Percentiles rank a stretch among this genome's conserved stretches.
These are phyloP conservation scores for Ceratobasidium sp. DNA, from an alignment of 1,284 basidiomycete genomes.

Conservation along the genomic window DNA sequence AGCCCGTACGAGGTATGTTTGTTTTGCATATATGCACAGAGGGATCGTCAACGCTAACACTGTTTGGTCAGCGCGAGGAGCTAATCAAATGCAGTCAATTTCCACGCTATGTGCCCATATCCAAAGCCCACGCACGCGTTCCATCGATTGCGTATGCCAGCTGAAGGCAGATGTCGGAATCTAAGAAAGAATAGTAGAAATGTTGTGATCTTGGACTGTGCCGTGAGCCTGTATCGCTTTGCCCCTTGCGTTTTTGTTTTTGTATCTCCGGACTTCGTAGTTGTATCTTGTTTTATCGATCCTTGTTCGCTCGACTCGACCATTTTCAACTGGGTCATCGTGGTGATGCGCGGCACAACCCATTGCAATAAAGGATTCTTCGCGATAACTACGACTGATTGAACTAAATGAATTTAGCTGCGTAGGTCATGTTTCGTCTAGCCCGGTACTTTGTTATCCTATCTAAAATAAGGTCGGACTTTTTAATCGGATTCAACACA, in stretches of 20 bases:
- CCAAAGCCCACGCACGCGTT: constrained; percentile 27
- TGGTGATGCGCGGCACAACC: no score
- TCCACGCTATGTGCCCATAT: constrained; percentile 30
- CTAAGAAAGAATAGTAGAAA: not conserved
- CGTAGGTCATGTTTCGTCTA: no score
- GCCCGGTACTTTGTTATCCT: no score
- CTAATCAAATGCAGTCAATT: constrained; percentile 23
- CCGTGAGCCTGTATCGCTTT: not conserved
- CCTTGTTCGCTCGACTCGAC: not conserved
- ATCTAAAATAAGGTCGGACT: no score
- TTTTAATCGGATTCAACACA: no score
- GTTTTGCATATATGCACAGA: not conserved
- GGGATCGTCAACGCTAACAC: not conserved
- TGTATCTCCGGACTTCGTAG: not conserved
- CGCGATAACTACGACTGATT: no score
- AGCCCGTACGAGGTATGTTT: constrained; percentile 24
- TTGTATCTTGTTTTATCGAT: not conserved
- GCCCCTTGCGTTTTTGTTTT: not conserved
- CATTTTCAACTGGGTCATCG: not conserved
- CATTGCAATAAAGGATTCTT: no score
- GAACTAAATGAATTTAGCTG: no score
- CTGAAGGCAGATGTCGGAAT: not conserved
- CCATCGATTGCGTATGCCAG: constrained; percentile 28
- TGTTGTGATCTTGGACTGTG: not conserved
- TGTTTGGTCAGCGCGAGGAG: constrained; percentile 20